Base-by-base conservation (phyloP, 2,329 filamentous ascomycete species). In the Trichoderma sp. region DNA sequence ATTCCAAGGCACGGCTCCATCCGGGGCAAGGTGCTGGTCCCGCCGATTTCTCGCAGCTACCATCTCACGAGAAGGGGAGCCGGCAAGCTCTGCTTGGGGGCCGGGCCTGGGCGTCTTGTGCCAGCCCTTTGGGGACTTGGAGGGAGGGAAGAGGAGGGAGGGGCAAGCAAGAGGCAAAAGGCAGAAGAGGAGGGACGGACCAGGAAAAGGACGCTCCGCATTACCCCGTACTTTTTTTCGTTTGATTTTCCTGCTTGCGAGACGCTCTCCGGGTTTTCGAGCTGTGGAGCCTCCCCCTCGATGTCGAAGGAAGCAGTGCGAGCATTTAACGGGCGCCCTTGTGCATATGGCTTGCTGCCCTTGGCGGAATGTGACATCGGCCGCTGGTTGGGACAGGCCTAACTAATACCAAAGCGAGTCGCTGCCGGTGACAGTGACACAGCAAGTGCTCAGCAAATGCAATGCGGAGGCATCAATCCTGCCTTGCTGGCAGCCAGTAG, bases 321-420 rank as follows among this genome's bases (percentile, higher is more conserved):
- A 64, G 62, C 30, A 30, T 64, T 55, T 51, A 51, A 64, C 62
- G 54, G 62, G 62, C 62, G 62, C 44, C 43, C 54, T 58, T 57
- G 62, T 64, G 61, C 61, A 63, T 63, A 63, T 41, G 51, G 34
- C 50, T 43, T 43, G 57, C 47, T 61, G 48, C 47, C 45, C 57
- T 55, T 51, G 44, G 61, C 50, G 61, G 41, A 62, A 62, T 51
- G 59, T 54, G 39, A 62, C 59, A 54, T 62, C 58, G 45, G 34
- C 58, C 47, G 47, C 58, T 44, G 51, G 17, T 52, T 61, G 21
- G 34, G 19, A 19, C 17, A 17, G 26, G 34, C 30, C 48, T 3
- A 39, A 14, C 48, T 5, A 39, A 14, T 39, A 9, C 34, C 28
- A 7, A 39, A 14, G 34, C 12, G 34, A 39, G 34, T 34, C 21